Evolutionary conservation across 305 asterid species (phyloP).

Genomic region (Fraxinus platypoda): DNA sequence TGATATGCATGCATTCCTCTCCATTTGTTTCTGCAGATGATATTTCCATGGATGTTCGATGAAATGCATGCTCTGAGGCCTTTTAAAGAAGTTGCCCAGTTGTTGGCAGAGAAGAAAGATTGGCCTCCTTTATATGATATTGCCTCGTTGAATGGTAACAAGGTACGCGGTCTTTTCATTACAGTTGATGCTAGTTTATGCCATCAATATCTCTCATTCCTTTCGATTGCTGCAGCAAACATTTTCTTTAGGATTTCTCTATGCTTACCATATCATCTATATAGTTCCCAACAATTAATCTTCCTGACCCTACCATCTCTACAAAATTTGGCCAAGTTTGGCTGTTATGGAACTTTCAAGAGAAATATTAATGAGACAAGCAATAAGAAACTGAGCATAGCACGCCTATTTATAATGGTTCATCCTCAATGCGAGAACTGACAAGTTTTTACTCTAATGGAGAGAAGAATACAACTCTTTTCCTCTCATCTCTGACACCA

Average conservation of each 20-base stretch:
- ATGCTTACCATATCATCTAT: background rate
- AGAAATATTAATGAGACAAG: background rate
- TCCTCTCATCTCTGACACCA: background rate
- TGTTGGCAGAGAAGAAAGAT: slow-evolving; percentile 77
- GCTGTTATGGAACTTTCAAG: background rate
- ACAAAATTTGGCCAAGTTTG: background rate
- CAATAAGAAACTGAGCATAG: background rate
- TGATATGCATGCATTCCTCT: background rate
- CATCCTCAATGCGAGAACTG: background rate
- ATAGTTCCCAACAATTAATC: background rate
- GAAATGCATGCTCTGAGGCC: slow-evolving; percentile 81
- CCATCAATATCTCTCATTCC: background rate
- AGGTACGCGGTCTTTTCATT: slow-evolving; percentile 38
- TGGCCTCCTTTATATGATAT: slow-evolving; percentile 86
- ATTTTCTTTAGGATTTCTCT: background rate
- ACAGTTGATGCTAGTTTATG: background rate
- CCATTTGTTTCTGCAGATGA: slow-evolving; percentile 52
- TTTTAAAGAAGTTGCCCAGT: slow-evolving; percentile 67
- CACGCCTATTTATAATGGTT: background rate
- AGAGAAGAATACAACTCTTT: background rate
- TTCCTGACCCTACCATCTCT: background rate
- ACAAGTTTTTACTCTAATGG: background rate
- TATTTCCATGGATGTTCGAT: slow-evolving; percentile 92
- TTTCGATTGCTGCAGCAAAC: background rate
- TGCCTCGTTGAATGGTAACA: slow-evolving; percentile 53